Evolutionary conservation across 164 flowering plant genomes (phyloP), one percentile per base, ranked within the genome.

Genomic region (Annona squamosa): DNA sequence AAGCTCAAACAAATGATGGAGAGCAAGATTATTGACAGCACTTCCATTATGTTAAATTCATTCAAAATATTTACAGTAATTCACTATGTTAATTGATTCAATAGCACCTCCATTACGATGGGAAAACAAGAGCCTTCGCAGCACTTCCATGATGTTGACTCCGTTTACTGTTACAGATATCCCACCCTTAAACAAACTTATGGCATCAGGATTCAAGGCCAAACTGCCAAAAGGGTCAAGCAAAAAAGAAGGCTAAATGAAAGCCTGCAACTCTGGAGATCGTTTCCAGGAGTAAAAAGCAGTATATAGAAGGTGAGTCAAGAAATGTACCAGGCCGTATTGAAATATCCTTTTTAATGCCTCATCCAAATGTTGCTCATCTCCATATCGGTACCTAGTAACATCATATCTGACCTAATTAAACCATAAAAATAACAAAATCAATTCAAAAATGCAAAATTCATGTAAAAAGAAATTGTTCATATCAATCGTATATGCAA

Each of bases 321-420:
- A 44, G 26, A 10, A 69, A 70, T 7, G 59, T 85, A 95, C 99
- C 92, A 19, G 91, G 48, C 98, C 98, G 77, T 91, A 95, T 81
- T 92, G 99, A 72, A 95, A 95, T 63, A 95, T 95, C 16, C 97
- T 82, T 78, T 92, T 91, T 65, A 95, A 84, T 59, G 99, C 98
- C 82, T 95, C 98, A 6, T 95, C 99, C 86, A 95, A 76, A 79
- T 92, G 99, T 76, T 95, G 99, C 78, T 95, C 99, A 84, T 95
- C 98, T 45, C 98, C 98, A 77, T 95, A 95, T 3, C 98, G 97
- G 70, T 79, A 95, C 84, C 99, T 89, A 63, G 74, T 95, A 63
- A 95, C 99, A 81, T 95, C 99, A 77, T 74, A 83, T 80, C 92
- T 89, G 46, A 92, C 99, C 98, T 95, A 82, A 72, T 47, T 17